phyloP scores from a whole-genome alignment of 495 filamentous ascomycete genomes.

The Penicillium flavigenum region DNA sequence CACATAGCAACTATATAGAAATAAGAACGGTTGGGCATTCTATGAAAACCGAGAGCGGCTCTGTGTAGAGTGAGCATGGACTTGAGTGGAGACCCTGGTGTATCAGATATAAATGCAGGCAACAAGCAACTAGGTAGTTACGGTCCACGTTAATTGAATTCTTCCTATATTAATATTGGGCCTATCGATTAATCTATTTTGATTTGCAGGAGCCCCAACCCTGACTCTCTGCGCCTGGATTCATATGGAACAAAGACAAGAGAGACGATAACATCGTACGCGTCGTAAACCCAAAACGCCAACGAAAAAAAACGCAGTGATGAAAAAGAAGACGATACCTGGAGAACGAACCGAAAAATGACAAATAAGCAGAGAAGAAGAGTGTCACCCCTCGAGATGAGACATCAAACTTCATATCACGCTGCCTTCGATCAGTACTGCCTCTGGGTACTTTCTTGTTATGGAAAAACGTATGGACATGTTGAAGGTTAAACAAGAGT shows the following conservation, averaged over 20 bases:
- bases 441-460: slow-evolving; percentile 14
- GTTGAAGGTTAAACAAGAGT: slow-evolving; percentile 27
- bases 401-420: background rate
- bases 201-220: slow-evolving; percentile 27
- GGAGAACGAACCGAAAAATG: slow-evolving; percentile 8
- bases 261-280: slow-evolving; percentile 27
- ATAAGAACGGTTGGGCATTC: background rate
- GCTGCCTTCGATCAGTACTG: slow-evolving; percentile 20
- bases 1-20: background rate
- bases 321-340: slow-evolving; percentile 16
- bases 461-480: slow-evolving; percentile 26
- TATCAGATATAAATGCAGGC: background rate
- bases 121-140: background rate
- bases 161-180: slow-evolving; percentile 27
- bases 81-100: background rate
- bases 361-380: slow-evolving; percentile 4
- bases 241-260: slow-evolving; percentile 29
- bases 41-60: background rate
- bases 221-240: slow-evolving; percentile 22
- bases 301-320: slow-evolving; percentile 10
- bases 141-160: background rate
- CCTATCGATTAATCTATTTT: slow-evolving; percentile 35
- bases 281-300: slow-evolving; percentile 33
- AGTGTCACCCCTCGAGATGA: background rate
- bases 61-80: background rate